Conservation (phyloP, 192 early-diverging fungal genomes). For the Jimgerdemannia flammicorona region DNA sequence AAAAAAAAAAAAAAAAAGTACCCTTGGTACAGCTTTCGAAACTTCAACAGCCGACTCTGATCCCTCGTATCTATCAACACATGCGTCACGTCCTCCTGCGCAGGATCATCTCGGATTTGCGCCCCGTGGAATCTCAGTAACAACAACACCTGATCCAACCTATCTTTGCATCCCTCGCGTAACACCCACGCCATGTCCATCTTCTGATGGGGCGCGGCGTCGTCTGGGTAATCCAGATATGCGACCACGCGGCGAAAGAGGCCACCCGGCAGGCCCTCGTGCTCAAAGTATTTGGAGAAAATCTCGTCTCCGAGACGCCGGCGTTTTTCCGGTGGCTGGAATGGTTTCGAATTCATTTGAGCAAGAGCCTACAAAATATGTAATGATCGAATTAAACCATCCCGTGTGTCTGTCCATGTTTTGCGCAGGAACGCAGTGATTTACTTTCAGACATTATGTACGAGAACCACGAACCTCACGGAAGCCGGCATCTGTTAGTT, state of each 20-base stretch:
- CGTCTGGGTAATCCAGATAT: neutral
- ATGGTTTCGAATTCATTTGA: neutral
- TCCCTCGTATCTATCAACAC: conserved; percentile 10
- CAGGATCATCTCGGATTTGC: neutral
- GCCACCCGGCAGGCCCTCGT: conserved; percentile 6
- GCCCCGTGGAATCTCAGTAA: conserved; percentile 8
- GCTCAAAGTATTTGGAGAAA: conserved; percentile 8
- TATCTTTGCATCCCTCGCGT: neutral
- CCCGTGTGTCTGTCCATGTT: neutral
- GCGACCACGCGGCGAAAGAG: conserved; percentile 6
- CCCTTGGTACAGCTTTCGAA: conserved; percentile 5
- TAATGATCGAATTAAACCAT: too few species aligned
- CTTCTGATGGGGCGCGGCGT: neutral
- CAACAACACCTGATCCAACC: neutral
- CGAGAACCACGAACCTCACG: conserved; percentile 45
- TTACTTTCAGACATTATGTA: too few species aligned
- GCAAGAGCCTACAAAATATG: neutral
- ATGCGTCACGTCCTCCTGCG: conserved; percentile 13
- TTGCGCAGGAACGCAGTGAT: neutral
- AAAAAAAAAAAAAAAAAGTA: neutral
- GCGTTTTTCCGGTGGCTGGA: neutral
- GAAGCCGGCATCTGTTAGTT: conserved; percentile 42
- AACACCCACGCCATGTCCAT: neutral
- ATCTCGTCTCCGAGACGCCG: conserved; percentile 7
- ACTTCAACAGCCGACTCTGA: neutral